phyloP scores from a whole-genome alignment of 352 stramenopile genomes.

The Globisporangium yorkense region DNA sequence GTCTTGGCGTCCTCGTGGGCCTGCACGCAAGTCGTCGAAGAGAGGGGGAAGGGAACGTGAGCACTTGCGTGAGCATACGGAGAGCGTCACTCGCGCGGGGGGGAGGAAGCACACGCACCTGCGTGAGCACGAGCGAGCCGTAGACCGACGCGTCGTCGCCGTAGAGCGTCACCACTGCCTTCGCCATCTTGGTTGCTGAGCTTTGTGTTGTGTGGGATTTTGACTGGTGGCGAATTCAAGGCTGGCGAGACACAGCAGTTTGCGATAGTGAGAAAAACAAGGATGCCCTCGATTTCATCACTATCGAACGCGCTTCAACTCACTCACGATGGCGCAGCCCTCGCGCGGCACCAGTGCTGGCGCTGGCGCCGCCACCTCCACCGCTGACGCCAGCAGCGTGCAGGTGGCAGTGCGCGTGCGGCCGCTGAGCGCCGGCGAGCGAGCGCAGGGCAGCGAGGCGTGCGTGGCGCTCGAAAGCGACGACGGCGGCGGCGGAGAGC shows the following conservation, averaged over 20 bases:
- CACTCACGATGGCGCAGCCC: no score
- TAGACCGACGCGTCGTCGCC: slow-evolving; percentile 77
- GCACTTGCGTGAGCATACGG: neutral
- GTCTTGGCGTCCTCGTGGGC: slow-evolving; percentile 85
- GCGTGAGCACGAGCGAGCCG: slow-evolving; percentile 73
- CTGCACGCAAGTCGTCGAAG: slow-evolving; percentile 11
- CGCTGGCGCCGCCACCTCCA: no score
- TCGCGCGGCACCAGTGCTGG: no score
- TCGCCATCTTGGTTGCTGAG: slow-evolving; percentile 45
- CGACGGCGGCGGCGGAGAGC: slow-evolving; percentile 1
- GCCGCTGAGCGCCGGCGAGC: slow-evolving; percentile 35
- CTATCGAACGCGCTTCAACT: neutral
- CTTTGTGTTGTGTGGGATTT: neutral
- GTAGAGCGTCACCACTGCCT: slow-evolving; percentile 85
- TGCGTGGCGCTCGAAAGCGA: slow-evolving; percentile 16
- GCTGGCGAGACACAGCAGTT: neutral
- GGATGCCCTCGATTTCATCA: neutral
- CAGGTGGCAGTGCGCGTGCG: slow-evolving; percentile 52
- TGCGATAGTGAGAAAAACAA: neutral
- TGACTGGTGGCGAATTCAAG: slow-evolving; percentile 6
- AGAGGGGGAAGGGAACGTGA: neutral
- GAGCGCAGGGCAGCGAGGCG: slow-evolving; percentile 29
- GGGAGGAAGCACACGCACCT: slow-evolving; percentile 22
- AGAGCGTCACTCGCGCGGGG: neutral
- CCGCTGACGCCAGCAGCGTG: slow-evolving; percentile 16